These are phyloP conservation scores for Rhizopogon rudus DNA, from an alignment of 768 basidiomycete species.

Conservation along the genomic window DNA sequence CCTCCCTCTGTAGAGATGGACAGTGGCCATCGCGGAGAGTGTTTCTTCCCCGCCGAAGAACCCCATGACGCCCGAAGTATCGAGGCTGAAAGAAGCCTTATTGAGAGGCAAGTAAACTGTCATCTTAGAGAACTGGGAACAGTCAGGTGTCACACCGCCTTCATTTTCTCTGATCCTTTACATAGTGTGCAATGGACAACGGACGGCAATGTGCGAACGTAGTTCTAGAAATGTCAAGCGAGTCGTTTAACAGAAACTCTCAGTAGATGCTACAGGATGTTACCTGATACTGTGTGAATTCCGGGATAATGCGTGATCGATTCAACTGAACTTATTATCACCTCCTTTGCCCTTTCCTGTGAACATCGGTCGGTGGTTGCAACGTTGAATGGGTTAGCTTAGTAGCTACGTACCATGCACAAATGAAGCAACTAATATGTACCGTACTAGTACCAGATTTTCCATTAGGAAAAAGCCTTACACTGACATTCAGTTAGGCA, in stretches of 20 bases:
- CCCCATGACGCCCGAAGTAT: constrained; percentile 28
- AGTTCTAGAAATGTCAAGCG: neutral
- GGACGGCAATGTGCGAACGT: neutral
- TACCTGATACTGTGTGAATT: neutral
- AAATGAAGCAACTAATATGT: too few relatives aligned
- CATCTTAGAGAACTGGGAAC: neutral
- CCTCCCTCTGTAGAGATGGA: constrained; percentile 27
- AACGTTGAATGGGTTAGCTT: too few relatives aligned
- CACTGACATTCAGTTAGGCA: too few relatives aligned
- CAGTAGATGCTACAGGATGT: neutral
- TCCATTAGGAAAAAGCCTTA: too few relatives aligned
- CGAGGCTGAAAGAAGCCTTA: constrained; percentile 12
- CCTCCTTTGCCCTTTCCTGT: too few relatives aligned
- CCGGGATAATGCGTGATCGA: too few relatives aligned
- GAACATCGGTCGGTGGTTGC: too few relatives aligned
- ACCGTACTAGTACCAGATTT: too few relatives aligned
- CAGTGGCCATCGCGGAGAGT: constrained; percentile 31
- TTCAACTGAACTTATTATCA: too few relatives aligned
- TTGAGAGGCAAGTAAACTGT: constrained; percentile 6
- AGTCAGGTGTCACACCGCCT: neutral
- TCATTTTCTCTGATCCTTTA: neutral
- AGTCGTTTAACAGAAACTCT: neutral
- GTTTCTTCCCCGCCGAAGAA: constrained; percentile 36
- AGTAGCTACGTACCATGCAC: too few relatives aligned
- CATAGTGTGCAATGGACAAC: neutral